phyloP scores from a whole-genome alignment of 2,329 filamentous ascomycete genomes.

The Fusarium guadeloupense region DNA sequence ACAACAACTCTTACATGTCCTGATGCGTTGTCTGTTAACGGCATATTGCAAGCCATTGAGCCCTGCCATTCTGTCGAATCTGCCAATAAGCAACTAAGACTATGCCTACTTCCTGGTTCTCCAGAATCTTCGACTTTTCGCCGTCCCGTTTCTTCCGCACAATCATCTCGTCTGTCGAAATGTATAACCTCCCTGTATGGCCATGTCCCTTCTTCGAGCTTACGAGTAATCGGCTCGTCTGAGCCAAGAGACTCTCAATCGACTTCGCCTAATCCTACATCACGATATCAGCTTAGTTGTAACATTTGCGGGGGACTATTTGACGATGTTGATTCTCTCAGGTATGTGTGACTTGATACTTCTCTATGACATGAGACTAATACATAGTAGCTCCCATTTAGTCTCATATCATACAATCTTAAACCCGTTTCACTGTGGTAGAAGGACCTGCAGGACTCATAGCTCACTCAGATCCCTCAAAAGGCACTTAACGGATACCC shows the following conservation, averaged over 20 bases:
- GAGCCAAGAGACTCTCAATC: background rate
- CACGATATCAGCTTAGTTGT: background rate
- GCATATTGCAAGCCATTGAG: no score
- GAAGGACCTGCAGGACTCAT: background rate
- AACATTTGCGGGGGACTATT: background rate
- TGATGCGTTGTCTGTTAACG: no score
- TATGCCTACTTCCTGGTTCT: no score
- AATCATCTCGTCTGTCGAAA: no score
- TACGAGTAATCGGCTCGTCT: rapidly evolving
- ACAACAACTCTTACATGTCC: no score
- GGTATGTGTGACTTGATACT: background rate
- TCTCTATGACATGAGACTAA: rapidly evolving
- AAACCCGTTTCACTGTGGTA: background rate
- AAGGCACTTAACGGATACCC: background rate
- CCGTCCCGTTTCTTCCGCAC: no score
- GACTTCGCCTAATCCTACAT: background rate
- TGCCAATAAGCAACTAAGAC: no score
- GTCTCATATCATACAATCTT: background rate
- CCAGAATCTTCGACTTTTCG: no score
- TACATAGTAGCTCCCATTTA: background rate
- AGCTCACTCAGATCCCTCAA: background rate
- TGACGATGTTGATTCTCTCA: background rate
- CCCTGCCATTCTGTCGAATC: no score
- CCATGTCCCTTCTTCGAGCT: no score
- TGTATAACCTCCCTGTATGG: no score